A percentile compares a stretch with the other conserved stretches of the same genome.
These are phyloP conservation scores for Trichoderma atroviride DNA, from an alignment of 2,329 filamentous ascomycete genomes.

Conservation along the genomic window DNA sequence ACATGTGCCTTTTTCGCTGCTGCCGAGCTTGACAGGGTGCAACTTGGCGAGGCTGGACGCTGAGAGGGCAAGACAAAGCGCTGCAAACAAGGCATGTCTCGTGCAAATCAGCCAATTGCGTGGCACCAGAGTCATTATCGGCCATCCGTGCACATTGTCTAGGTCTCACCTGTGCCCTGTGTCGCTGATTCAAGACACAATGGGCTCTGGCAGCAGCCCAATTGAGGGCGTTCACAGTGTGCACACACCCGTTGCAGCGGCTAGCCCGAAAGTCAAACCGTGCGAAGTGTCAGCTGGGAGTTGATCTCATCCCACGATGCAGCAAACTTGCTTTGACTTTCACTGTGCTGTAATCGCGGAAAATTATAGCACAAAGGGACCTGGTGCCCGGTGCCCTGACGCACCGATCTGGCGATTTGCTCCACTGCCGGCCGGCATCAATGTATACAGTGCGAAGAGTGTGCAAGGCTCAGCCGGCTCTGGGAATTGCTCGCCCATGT, in stretches of 20 bases:
- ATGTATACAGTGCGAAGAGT: constrained; percentile 9
- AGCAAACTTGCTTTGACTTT: neutral
- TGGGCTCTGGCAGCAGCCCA: constrained; percentile 9
- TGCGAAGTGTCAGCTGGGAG: constrained; percentile 17
- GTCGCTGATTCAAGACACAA: constrained; percentile 21
- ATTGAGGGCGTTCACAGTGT: neutral
- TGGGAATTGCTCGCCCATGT: neutral
- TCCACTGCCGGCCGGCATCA: neutral
- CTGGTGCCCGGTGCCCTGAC: constrained; percentile 9
- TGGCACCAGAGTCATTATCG: neutral
- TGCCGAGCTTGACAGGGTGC: neutral
- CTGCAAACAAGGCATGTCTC: constrained; percentile 7
- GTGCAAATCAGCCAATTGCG: neutral
- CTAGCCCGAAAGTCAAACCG: constrained; percentile 3
- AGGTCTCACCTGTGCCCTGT: constrained; percentile 19
- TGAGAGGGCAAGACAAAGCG: constrained; percentile 7
- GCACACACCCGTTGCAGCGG: neutral
- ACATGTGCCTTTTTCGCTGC: neutral
- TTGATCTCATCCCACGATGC: neutral
- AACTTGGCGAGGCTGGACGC: constrained; percentile 11
- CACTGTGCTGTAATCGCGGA: neutral
- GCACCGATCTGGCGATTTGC: constrained; percentile 20
- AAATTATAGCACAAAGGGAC: neutral
- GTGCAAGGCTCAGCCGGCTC: neutral
- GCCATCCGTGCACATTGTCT: constrained; percentile 4